Evolutionary conservation across 2,329 filamentous ascomycete genomes (phyloP), one percentile per base, ranked within the genome.

Genomic region (Colletotrichum coccodes): DNA sequence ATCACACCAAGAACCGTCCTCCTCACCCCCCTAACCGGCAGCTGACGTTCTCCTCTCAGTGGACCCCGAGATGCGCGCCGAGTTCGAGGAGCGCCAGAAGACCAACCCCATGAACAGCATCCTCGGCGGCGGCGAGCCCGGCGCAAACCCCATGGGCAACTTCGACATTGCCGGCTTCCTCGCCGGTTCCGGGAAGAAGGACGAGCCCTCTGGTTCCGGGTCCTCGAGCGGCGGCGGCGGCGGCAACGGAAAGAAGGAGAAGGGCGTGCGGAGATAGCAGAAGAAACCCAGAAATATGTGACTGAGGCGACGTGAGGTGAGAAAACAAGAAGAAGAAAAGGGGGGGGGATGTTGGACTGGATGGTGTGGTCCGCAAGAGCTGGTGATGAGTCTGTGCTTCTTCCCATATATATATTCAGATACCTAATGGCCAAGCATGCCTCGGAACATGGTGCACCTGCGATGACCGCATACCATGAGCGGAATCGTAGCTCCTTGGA

Each of bases 61-160:
- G 95, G 96, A 98, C 78, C 94, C 94, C n/a, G 96, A 99, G 80
- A 92, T 94, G 82, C 91, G 91, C 75, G 94, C 93, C 75, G 96
- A 98, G 79, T 97, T 96, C 78, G 94, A 98, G 79, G 93, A 94
- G 76, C 91, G 94, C 76, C 94, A 96, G 79, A 94, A 94, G 82
- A 88, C 89, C 71, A 91, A 89, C 72, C 89, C 92, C 1, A 84
- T 95, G 73, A 86, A 85, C 70, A 85, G 88, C 77, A 74, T 89
- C 74, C 83, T 89, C 70, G 83, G 81, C 26, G 79, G 73, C 50
- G 75, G 66, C 49, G 72, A 62, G 52, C 71, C 63, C 46, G 68
- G 65, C 32, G 68, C 66, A 9, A 87, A 81, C 73, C 82, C 86
- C 1, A 81, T 88, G 60, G 83, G 82, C 68, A 85, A 84, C 77